phyloP scores from a whole-genome alignment of 2,329 filamentous ascomycete species.

The Xylaria sp. region DNA sequence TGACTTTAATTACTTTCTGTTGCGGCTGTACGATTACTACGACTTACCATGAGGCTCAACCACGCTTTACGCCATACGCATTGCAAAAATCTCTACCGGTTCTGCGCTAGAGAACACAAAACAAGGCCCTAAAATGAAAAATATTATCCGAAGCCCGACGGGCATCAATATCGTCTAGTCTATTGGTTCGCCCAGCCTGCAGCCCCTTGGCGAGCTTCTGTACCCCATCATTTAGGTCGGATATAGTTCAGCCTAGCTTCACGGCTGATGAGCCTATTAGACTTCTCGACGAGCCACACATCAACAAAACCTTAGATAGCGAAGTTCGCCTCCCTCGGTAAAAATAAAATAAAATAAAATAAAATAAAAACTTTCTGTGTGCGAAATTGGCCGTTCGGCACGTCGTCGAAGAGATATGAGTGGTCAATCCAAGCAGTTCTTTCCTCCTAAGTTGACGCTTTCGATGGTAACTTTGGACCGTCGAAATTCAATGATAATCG shows the following conservation, averaged over 20 bases:
- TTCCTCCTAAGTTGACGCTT: neutral
- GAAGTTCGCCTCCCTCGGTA: too few species aligned
- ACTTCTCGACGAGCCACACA: neutral
- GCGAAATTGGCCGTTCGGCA: too few species aligned
- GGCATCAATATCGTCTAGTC: neutral
- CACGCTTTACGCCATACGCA: too few species aligned
- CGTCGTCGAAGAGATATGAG: neutral
- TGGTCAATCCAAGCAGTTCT: neutral
- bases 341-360: too few species aligned
- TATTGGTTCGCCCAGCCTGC: neutral
- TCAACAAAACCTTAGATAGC: constrained; percentile 3
- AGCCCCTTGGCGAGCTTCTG: constrained; percentile 13
- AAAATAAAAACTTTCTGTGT: too few species aligned
- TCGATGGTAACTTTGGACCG: neutral
- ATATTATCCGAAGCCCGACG: neutral
- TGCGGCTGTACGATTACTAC: too few species aligned
- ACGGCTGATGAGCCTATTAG: neutral
- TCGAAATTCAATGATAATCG: constrained; percentile 10
- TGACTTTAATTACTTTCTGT: neutral
- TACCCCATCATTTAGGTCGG: constrained; percentile 16
- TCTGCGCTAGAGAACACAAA: neutral
- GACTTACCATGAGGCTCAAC: too few species aligned
- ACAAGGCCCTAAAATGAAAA: neutral
- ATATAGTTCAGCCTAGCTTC: constrained; percentile 1
- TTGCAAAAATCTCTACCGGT: neutral